phyloP scores from a whole-genome alignment of 1,139 yeast genomes.

The Zygoascus meyerae region DNA sequence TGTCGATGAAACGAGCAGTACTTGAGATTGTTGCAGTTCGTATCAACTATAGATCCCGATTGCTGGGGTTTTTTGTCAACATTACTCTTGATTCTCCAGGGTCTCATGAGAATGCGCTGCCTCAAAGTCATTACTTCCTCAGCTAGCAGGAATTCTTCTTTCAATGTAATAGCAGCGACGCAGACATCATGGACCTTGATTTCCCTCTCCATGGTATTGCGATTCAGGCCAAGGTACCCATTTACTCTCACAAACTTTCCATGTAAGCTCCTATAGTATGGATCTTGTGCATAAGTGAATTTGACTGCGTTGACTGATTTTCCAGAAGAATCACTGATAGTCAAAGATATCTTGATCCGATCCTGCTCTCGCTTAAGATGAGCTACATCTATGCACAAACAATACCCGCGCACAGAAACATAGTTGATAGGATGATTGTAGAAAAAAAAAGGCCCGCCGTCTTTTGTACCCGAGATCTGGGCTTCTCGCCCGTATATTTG shows the following conservation, averaged over 20 bases:
- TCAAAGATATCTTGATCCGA: slow-evolving; percentile 5
- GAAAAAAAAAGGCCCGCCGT: slow-evolving; percentile 19
- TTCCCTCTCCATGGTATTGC: slow-evolving; percentile 11
- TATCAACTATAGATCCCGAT: no score
- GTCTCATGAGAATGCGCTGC: slow-evolving; percentile 16
- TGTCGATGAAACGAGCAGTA: no score
- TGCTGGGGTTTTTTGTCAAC: no score
- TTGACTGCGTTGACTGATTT: slow-evolving; percentile 11
- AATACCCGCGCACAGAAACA: slow-evolving; percentile 23
- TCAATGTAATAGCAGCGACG: slow-evolving; percentile 2
- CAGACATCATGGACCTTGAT: slow-evolving; percentile 15
- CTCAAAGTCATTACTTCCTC: slow-evolving; percentile 17
- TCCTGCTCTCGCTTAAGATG: background rate
- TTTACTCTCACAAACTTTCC: slow-evolving; percentile 16
- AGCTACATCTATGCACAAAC: slow-evolving; percentile 15
- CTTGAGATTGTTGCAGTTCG: no score
- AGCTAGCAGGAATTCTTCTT: slow-evolving; percentile 14
- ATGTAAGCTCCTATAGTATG: slow-evolving; percentile 1
- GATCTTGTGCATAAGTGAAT: slow-evolving; percentile 5
- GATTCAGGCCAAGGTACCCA: slow-evolving; percentile 14
- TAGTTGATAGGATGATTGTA: slow-evolving; percentile 28
- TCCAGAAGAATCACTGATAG: slow-evolving; percentile 8
- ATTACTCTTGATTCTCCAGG: slow-evolving; percentile 14
- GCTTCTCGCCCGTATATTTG: slow-evolving; percentile 13
- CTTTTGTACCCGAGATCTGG: slow-evolving; percentile 4